These are phyloP conservation scores for Microbotryum intermedium DNA, from an alignment of 1,284 basidiomycete species.

Conservation along the genomic window DNA sequence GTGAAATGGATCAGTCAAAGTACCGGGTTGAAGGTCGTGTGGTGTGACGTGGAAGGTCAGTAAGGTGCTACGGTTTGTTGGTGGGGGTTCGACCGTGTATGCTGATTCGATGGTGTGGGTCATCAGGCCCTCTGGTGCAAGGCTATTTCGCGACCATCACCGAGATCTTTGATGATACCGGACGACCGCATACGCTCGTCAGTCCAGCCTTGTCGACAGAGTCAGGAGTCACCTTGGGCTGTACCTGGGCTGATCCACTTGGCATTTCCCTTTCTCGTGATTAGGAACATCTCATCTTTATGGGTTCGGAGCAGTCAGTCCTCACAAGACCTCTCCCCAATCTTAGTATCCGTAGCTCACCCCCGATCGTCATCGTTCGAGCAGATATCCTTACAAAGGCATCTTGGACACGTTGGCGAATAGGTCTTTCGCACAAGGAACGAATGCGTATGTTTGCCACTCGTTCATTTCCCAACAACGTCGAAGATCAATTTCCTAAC, in stretches of 20 bases:
- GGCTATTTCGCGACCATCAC: conserved; percentile 88
- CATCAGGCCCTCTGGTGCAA: conserved; percentile 72
- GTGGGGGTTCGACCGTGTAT: not conserved
- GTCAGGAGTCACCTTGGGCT: too few relatives aligned
- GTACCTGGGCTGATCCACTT: too few relatives aligned
- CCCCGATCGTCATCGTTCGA: too few relatives aligned
- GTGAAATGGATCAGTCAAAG: conserved; percentile 29
- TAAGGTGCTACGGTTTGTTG: not conserved
- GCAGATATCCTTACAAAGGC: conserved; percentile 77
- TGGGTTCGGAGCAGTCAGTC: conserved; percentile 72
- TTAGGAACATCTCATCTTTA: conserved; percentile 64
- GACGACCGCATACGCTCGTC: conserved; percentile 81
- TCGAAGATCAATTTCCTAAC: too few relatives aligned
- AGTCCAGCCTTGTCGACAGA: too few relatives aligned
- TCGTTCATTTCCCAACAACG: too few relatives aligned
- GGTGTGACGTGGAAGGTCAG: conserved; percentile 40
- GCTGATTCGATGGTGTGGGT: not conserved
- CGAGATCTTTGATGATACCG: conserved; percentile 59
- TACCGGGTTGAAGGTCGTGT: conserved; percentile 42
- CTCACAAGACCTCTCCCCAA: not conserved
- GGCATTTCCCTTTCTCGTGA: too few relatives aligned
- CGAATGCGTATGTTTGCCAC: too few relatives aligned
- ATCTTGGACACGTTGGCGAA: conserved; percentile 96
- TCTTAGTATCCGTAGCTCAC: too few relatives aligned
- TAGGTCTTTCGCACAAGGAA: conserved; percentile 72